phyloP scores from a whole-genome alignment of 2,329 filamentous ascomycete genomes.

The Fusarium torreyae region DNA sequence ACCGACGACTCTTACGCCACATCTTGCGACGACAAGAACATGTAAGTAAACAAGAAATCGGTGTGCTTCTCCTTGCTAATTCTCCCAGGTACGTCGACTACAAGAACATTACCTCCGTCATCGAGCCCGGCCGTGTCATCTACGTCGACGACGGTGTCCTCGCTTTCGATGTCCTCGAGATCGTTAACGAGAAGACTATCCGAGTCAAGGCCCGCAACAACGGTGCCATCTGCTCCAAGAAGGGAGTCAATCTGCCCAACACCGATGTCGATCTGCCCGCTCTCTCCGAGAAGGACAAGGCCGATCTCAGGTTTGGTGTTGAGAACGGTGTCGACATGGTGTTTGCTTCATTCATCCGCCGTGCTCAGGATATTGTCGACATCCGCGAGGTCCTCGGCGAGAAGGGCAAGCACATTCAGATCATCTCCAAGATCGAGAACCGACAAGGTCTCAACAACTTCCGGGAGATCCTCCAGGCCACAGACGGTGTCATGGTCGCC shows the following conservation, averaged over 20 bases:
- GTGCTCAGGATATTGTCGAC: constrained; percentile 90
- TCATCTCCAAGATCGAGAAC: constrained; percentile 99
- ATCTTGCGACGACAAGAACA: constrained; percentile 88
- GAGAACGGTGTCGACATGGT: constrained; percentile 99
- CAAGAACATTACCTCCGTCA: constrained; percentile 99
- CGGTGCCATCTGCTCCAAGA: constrained; percentile 98
- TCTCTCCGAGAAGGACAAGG: constrained; percentile 98
- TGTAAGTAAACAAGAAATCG: constrained; percentile 72
- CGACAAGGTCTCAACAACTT: constrained; percentile 99
- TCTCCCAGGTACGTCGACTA: constrained; percentile 90
- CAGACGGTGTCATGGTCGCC: constrained; percentile 99
- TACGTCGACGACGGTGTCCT: constrained; percentile 99
- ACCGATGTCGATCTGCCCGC: constrained; percentile 98
- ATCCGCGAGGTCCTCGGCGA: constrained; percentile 93
- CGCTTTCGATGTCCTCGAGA: constrained; percentile 91
- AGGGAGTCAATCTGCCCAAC: constrained; percentile 99
- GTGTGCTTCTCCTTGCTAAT: constrained; percentile 13
- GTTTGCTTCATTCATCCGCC: constrained; percentile 98
- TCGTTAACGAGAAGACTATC: constrained; percentile 91
- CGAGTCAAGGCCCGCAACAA: constrained; percentile 93
- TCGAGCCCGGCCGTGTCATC: constrained; percentile 90
- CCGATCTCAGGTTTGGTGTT: constrained; percentile 93
- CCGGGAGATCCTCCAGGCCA: constrained; percentile 93
- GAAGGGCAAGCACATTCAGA: constrained; percentile 96
- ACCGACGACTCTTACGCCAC: constrained; percentile 95